Percentiles rank a stretch among this genome's conserved stretches.
Evolutionary conservation across 805 yeast species (phyloP).

Genomic region (Kockiozyma suomiensis): DNA sequence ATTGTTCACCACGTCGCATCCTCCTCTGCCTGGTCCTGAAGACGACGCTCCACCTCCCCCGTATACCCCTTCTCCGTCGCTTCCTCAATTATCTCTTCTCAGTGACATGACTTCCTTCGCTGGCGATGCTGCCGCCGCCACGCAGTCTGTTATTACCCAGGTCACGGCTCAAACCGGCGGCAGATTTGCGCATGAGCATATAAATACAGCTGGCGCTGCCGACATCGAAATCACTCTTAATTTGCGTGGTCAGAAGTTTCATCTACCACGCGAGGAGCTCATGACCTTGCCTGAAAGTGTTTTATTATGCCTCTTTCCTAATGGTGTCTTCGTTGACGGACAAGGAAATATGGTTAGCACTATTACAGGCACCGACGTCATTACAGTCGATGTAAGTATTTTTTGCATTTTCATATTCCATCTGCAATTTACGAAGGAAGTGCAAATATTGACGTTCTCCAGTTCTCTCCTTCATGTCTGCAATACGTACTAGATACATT

Average conservation of each 20-base stretch:
- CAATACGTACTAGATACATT: conserved; percentile 77
- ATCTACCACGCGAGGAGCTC: conserved; percentile 82
- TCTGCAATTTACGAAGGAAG: no score
- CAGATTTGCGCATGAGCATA: neutral
- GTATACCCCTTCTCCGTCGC: conserved; percentile 24
- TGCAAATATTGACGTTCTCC: conserved; percentile 9
- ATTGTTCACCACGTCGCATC: conserved; percentile 3
- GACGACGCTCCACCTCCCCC: conserved; percentile 30
- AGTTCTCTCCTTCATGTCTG: conserved; percentile 81
- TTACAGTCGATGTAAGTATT: conserved; percentile 22
- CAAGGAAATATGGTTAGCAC: conserved; percentile 77
- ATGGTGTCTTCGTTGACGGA: conserved; percentile 81
- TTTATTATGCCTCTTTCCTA: conserved; percentile 82
- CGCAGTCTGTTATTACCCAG: conserved; percentile 15
- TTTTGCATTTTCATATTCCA: no score
- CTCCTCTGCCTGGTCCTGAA: conserved; percentile 13
- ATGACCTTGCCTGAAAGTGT: conserved; percentile 91
- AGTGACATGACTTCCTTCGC: conserved; percentile 11
- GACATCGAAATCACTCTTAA: conserved; percentile 56
- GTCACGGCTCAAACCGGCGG: conserved; percentile 7
- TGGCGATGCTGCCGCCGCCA: conserved; percentile 17
- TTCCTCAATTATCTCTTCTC: conserved; percentile 11
- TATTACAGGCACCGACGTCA: conserved; percentile 56
- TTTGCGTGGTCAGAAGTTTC: conserved; percentile 72
- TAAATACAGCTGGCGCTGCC: neutral